Evolutionary conservation across 202 grass and related monocot genomes (phyloP).

Genomic region (Bolboschoenoplectus hybrid): DNA sequence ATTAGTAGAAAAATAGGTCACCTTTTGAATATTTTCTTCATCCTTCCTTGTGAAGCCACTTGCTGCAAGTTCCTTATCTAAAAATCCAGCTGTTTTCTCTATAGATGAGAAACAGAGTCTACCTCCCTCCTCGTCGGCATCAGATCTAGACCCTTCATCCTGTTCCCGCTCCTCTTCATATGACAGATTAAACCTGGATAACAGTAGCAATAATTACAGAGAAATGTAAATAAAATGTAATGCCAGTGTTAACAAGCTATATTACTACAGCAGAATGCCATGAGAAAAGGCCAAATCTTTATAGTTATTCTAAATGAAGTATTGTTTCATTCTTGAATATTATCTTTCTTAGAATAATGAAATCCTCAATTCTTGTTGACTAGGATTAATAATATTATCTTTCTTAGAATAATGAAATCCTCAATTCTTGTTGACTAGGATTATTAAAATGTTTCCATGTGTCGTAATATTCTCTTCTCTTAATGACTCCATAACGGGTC

Average conservation of each 20-base stretch:
- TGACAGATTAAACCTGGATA: constrained; percentile 71
- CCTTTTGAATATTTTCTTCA: constrained; percentile 82
- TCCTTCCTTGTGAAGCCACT: constrained; percentile 92
- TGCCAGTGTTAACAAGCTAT: neutral
- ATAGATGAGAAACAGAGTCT: constrained; percentile 69
- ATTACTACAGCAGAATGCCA: neutral
- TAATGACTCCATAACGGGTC: neutral
- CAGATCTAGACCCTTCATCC: constrained; percentile 44
- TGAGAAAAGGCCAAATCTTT: neutral
- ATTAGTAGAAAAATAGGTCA: constrained; percentile 35
- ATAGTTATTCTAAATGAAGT: constrained; percentile 4
- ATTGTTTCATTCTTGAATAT: neutral
- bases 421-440: neutral
- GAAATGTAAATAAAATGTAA: neutral
- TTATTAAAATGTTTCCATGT: neutral
- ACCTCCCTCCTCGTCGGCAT: constrained; percentile 50
- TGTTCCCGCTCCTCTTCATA: constrained; percentile 60
- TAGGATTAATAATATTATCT: neutral
- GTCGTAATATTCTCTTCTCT: neutral
- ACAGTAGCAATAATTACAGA: constrained; percentile 31
- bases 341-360: neutral
- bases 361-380: neutral
- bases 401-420: neutral
- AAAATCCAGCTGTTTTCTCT: constrained; percentile 58
- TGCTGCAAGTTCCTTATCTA: constrained; percentile 85